These are phyloP conservation scores for Plasmodium knowlesi DNA, from an alignment of 169 alveolate genomes.

Conservation along the genomic window DNA sequence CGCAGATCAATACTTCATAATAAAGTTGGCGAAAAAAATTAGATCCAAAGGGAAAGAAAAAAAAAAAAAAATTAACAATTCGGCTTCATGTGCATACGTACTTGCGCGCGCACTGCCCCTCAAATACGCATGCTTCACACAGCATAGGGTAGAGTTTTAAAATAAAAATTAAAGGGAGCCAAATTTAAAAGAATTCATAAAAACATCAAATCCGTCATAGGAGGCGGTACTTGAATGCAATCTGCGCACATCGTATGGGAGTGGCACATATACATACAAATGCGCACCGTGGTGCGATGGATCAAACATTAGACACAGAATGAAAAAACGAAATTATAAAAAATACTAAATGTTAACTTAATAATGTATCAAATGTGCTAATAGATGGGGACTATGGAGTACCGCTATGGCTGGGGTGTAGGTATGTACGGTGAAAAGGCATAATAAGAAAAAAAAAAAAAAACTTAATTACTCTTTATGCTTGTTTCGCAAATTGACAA, in stretches of 20 bases:
- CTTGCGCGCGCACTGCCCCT: neutral
- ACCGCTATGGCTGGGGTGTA: neutral
- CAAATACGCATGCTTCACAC: neutral
- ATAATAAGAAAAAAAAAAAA: neutral
- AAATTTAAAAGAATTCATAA: slow-evolving; percentile 39
- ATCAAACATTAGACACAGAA: neutral
- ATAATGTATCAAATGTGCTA: neutral
- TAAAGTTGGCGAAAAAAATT: neutral
- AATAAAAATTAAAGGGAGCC: slow-evolving; percentile 2
- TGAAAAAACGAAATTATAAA: neutral
- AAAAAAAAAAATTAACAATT: neutral
- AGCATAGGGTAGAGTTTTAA: neutral
- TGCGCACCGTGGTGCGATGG: neutral
- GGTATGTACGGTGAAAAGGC: neutral
- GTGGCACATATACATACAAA: neutral
- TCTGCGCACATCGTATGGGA: neutral
- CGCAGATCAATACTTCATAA: slow-evolving; percentile 13
- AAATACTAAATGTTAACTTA: neutral
- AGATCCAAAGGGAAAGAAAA: neutral
- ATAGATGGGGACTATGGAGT: neutral
- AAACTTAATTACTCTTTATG: neutral
- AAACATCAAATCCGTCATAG: slow-evolving; percentile 20
- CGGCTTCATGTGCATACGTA: neutral
- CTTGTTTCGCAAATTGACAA: neutral
- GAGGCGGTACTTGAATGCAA: neutral